These are phyloP conservation scores for Rhodotorula paludigena DNA, from an alignment of 768 basidiomycete species.

Conservation along the genomic window DNA sequence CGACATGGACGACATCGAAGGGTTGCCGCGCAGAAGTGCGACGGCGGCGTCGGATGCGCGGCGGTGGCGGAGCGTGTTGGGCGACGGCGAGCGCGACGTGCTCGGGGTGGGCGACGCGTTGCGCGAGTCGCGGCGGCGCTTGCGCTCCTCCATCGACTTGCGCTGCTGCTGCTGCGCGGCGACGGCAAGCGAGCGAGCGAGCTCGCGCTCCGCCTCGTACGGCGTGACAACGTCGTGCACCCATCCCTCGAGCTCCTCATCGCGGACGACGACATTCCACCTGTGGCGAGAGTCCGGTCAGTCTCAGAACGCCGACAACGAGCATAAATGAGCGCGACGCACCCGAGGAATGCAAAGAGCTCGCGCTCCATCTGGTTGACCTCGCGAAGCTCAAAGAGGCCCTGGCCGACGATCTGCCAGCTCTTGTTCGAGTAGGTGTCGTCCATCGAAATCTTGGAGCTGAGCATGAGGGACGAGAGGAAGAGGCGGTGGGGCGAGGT, in stretches of 20 bases:
- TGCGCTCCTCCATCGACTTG: constrained; percentile 33
- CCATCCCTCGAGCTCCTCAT: constrained; percentile 41
- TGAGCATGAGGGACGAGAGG: constrained; percentile 78
- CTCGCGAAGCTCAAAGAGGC: constrained; percentile 76
- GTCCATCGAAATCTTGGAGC: constrained; percentile 69
- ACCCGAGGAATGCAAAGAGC: constrained; percentile 75
- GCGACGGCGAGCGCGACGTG: constrained; percentile 34
- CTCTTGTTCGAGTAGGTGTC: constrained; percentile 91
- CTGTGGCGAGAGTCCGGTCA: not conserved
- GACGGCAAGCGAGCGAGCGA: constrained; percentile 20
- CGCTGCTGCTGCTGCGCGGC: constrained; percentile 18
- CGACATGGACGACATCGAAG: constrained; percentile 5
- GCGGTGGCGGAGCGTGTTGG: constrained; percentile 38
- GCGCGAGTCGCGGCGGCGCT: constrained; percentile 32
- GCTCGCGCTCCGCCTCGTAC: constrained; percentile 32
- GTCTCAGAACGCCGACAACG: accelerated
- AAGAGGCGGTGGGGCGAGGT: constrained; percentile 85
- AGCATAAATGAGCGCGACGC: not conserved
- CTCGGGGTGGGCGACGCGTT: constrained; percentile 23
- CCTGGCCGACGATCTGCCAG: constrained; percentile 84
- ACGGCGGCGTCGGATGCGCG: constrained; percentile 41
- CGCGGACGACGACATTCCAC: constrained; percentile 43
- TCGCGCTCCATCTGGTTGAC: constrained; percentile 90
- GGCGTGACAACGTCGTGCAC: constrained; percentile 26
- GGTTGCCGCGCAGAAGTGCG: constrained; percentile 38